A percentile compares a stretch with the other conserved stretches of the same genome.
Conservation (phyloP, 257 asterid genomes). For the Lantana camara region DNA sequence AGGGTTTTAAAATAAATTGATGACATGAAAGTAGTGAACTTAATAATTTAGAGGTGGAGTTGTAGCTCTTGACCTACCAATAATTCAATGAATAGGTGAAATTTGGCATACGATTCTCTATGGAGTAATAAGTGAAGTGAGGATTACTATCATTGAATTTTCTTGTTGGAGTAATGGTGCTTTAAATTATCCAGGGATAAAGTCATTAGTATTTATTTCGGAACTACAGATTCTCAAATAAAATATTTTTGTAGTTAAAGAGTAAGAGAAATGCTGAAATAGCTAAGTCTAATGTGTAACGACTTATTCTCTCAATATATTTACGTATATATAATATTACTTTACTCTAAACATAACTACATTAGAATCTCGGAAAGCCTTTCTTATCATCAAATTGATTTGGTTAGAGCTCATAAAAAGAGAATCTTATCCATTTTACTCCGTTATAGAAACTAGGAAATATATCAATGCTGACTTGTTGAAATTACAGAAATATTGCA, state of each 20-base stretch:
- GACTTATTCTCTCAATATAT: slow-evolving; percentile 9
- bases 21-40: background rate
- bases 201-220: no score
- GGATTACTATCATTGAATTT: no score
- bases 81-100: background rate
- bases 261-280: no score
- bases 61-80: background rate
- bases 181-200: no score
- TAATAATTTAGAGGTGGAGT: background rate
- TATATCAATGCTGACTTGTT: slow-evolving; percentile 32
- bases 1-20: background rate
- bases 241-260: no score
- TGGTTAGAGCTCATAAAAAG: background rate
- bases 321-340: slow-evolving; percentile 15
- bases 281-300: no score
- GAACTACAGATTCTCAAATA: no score
- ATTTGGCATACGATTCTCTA: no score
- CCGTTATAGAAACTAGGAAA: slow-evolving; percentile 18
- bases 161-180: no score
- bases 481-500: slow-evolving; percentile 62
- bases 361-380: no score
- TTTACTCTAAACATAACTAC: no score
- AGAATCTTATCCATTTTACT: slow-evolving; percentile 3
- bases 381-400: background rate
- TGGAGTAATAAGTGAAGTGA: no score